A percentile compares a stretch with the other conserved stretches of the same genome.
These are phyloP conservation scores for Talaromyces sp. DNA, from an alignment of 2,329 filamentous ascomycete genomes.

Conservation along the genomic window DNA sequence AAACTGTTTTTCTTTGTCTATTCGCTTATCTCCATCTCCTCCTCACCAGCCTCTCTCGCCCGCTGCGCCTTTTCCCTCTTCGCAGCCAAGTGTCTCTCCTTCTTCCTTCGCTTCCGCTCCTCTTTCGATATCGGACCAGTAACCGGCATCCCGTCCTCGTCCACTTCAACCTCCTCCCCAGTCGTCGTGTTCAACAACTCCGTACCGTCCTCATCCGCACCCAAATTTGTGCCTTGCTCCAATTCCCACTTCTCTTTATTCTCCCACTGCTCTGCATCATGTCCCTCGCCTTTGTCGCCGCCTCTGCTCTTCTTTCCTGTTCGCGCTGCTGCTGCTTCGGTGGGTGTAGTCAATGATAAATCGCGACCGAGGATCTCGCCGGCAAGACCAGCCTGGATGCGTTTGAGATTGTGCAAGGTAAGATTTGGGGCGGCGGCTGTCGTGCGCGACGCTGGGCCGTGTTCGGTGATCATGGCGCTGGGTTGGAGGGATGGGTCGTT, in stretches of 20 bases:
- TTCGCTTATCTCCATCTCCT: slow-evolving; percentile 17
- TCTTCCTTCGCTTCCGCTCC: slow-evolving; percentile 55
- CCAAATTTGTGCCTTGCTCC: slow-evolving; percentile 29
- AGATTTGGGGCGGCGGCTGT: slow-evolving; percentile 41
- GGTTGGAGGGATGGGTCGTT: slow-evolving; percentile 44
- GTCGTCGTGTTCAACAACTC: slow-evolving; percentile 24
- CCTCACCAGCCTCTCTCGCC: slow-evolving; percentile 24
- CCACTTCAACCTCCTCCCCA: slow-evolving; percentile 35
- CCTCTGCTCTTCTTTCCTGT: slow-evolving; percentile 23
- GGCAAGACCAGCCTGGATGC: slow-evolving; percentile 42
- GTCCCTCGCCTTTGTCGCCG: slow-evolving; percentile 21
- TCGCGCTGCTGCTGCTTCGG: not conserved
- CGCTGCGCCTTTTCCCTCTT: slow-evolving; percentile 32
- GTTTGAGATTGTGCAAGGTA: slow-evolving; percentile 44
- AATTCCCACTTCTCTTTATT: slow-evolving; percentile 36
- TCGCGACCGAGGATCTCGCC: slow-evolving; percentile 43
- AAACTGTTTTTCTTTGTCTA: slow-evolving; percentile 12
- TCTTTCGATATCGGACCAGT: slow-evolving; percentile 45
- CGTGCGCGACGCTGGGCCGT: slow-evolving; percentile 42
- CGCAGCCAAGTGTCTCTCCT: slow-evolving; percentile 48
- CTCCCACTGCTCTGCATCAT: slow-evolving; percentile 25
- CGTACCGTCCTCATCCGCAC: slow-evolving; percentile 5
- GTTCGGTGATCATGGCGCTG: slow-evolving; percentile 42
- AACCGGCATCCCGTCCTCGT: slow-evolving; percentile 32
- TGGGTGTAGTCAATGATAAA: slow-evolving; percentile 34